Percentiles rank a stretch among this genome's conserved stretches.
phyloP scores from a whole-genome alignment of 1,284 basidiomycete species.

The Tilletia caries region DNA sequence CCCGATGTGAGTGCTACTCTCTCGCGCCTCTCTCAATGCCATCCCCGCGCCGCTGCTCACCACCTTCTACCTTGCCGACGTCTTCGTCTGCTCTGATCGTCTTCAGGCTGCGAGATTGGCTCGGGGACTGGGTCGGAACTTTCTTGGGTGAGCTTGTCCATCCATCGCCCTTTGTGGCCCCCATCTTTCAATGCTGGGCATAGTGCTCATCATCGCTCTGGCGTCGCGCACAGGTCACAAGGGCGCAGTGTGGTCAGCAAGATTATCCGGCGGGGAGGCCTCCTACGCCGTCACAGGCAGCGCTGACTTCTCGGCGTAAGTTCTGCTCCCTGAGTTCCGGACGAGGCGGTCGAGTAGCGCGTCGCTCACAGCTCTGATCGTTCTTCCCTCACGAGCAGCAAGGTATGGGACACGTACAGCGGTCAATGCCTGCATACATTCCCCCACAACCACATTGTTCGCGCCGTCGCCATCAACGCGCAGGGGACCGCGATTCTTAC shows the following conservation, averaged over 20 bases:
- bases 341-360: background rate
- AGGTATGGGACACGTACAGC: conserved; percentile 95
- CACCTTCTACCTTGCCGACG: too few species aligned
- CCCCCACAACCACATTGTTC: conserved; percentile 95
- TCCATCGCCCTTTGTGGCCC: background rate
- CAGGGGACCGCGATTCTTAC: conserved; percentile 69
- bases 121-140: conserved; percentile 97
- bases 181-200: too few species aligned
- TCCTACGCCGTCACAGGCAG: conserved; percentile 83
- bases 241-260: conserved; percentile 95
- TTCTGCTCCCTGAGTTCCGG: background rate
- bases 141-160: conserved; percentile 67
- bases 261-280: conserved; percentile 68
- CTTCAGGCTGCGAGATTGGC: conserved; percentile 42
- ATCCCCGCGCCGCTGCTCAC: background rate
- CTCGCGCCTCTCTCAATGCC: background rate
- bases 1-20: conserved; percentile 34
- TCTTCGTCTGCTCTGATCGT: too few species aligned
- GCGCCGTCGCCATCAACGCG: conserved; percentile 81
- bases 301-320: conserved; percentile 93
- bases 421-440: conserved; percentile 85
- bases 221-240: conserved; percentile 69
- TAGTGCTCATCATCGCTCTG: background rate
- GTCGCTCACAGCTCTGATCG: background rate
- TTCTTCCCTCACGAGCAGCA: conserved; percentile 60